Conservation (phyloP, 1,139 yeast genomes). For the Lodderomyces beijingensis region DNA sequence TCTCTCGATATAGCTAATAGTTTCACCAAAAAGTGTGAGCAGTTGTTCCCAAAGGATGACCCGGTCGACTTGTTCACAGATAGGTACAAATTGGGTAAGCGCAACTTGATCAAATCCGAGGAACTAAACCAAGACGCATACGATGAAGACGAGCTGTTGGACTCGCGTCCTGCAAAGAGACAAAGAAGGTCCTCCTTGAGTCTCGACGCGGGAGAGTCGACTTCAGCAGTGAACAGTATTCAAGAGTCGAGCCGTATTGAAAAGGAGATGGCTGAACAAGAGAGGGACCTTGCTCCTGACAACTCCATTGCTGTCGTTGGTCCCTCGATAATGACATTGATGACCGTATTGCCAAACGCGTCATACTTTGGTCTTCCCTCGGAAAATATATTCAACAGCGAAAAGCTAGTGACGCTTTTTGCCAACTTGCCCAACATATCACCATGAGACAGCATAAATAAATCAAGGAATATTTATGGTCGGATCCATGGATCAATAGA, state of each 20-base stretch:
- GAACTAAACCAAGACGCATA: constrained; percentile 35
- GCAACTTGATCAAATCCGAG: constrained; percentile 41
- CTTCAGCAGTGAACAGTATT: constrained; percentile 10
- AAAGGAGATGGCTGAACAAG: constrained; percentile 11
- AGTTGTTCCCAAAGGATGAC: constrained; percentile 60
- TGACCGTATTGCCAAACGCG: constrained; percentile 51
- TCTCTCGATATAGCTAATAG: constrained; percentile 64
- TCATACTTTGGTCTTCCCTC: constrained; percentile 41
- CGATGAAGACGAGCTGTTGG: constrained; percentile 16
- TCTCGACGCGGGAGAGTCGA: constrained; percentile 7
- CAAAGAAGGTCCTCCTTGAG: constrained; percentile 16
- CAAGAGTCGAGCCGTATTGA: constrained; percentile 12
- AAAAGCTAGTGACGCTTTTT: constrained; percentile 39
- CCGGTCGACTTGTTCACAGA: constrained; percentile 38
- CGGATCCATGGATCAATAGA: no score
- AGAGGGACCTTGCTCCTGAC: constrained; percentile 3
- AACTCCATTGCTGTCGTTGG: constrained; percentile 39
- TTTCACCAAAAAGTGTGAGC: constrained; percentile 63
- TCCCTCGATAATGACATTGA: constrained; percentile 49
- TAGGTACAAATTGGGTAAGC: constrained; percentile 39
- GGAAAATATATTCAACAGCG: constrained; percentile 37
- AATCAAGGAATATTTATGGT: no score
- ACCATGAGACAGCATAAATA: no score
- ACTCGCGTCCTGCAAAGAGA: constrained; percentile 15
- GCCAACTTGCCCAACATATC: constrained; percentile 32